phyloP scores from a whole-genome alignment of 441 rosid species.

The Gossypium schwendimanii region DNA sequence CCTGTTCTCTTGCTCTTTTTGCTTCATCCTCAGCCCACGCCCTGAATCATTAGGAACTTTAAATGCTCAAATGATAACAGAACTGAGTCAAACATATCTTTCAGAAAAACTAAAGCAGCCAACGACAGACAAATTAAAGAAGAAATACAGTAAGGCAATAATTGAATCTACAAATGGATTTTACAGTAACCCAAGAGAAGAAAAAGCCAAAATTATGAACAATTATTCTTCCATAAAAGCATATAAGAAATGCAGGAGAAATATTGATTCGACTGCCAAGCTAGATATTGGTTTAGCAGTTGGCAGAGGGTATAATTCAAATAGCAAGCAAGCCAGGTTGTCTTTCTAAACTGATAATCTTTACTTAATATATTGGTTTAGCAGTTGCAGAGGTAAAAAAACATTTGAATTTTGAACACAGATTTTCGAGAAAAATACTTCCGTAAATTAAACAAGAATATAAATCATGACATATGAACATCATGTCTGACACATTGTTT shows the following conservation, averaged over 20 bases:
- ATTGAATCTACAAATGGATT: neutral
- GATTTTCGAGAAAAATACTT: neutral
- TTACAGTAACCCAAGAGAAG: neutral
- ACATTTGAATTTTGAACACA: neutral
- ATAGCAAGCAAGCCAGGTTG: neutral
- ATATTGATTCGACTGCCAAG: neutral
- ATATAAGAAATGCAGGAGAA: neutral
- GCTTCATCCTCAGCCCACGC: conserved; percentile 97
- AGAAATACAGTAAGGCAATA: neutral
- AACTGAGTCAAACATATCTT: neutral
- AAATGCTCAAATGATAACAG: neutral
- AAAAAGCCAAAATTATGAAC: neutral
- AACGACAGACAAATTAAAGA: neutral
- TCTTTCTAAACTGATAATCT: neutral
- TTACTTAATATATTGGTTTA: neutral
- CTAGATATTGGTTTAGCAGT: neutral
- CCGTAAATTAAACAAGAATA: neutral
- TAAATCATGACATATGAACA: neutral
- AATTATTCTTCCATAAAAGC: neutral
- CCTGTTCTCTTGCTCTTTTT: neutral
- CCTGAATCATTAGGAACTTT: conserved; percentile 30
- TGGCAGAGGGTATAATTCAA: neutral
- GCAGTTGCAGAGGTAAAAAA: neutral
- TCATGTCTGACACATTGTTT: neutral
- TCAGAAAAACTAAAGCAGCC: neutral